Evolutionary conservation across 768 basidiomycete genomes (phyloP), one percentile per base, ranked within the genome.

Genomic region (Panaeolus papilionaceus): DNA sequence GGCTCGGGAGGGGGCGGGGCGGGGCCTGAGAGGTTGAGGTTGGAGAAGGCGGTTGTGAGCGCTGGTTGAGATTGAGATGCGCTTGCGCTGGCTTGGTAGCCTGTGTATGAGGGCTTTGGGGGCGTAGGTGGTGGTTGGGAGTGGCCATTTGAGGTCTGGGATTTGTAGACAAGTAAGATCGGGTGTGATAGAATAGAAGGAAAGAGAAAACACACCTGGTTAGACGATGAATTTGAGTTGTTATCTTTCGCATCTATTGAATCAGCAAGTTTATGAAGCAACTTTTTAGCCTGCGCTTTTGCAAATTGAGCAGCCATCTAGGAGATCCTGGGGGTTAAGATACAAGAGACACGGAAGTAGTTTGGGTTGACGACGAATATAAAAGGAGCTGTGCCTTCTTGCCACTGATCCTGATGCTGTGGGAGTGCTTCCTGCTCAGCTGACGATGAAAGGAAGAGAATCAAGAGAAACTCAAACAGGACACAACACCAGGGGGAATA

Each of bases 1-100:
- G 70, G 45, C 11, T 71, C 42, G 16, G 42, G 61, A 61, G 64
- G 33, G 28, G 65, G 38, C 37, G 65, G 61, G 37, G 16, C 20
- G 9, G 47, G 62, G 65, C 40, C 66, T 42, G 72, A 72, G 18
- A 80, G 64, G n/a, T 69, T 66, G 16, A 82, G 73, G 1, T 67
- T 64, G 49, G 71, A 70, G 70, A 82, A 79, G 8, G 74, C 69
- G 38, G 75, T 69, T 23, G 68, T 62, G 26, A 79, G 49, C 42
- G 54, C 20, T 12, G 64, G 64, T 26, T 42, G 51, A 42, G 61
- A 49, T 26, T 42, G 51, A 42, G 61, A 49, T 42, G 66, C 38
- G 26, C 45, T 65, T 26, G 62, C 4, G 4, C 28, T 28, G 3
- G 28, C 14, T 33, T 33, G 33, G 4, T 58, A 58, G 33, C 26